A percentile compares a stretch with the other conserved stretches of the same genome.
Conservation (phyloP, 805 yeast species). For the Blastobotrys muscicola region DNA sequence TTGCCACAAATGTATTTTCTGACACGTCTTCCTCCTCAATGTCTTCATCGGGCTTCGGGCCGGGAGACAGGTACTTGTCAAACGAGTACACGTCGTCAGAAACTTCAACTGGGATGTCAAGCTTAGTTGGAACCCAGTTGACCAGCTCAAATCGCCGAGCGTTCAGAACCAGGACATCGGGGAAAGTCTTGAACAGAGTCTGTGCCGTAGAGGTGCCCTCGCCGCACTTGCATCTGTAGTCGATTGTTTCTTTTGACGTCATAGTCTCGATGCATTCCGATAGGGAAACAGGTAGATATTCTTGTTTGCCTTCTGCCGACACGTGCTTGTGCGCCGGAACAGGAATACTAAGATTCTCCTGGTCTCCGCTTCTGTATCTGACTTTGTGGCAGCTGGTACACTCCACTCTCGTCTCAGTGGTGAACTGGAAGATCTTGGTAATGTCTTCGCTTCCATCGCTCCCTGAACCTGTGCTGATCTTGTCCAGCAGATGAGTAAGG, state of each 20-base stretch:
- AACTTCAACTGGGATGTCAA: conserved; percentile 58
- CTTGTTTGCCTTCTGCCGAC: conserved; percentile 32
- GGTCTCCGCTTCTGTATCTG: conserved; percentile 42
- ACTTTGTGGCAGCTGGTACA: conserved; percentile 53
- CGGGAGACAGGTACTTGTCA: conserved; percentile 32
- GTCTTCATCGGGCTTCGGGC: conserved; percentile 34
- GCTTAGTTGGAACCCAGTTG: conserved; percentile 84
- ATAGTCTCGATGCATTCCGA: conserved; percentile 38
- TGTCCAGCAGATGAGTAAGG: conserved; percentile 54
- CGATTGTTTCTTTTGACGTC: conserved; percentile 45
- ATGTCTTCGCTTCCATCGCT: conserved; percentile 29
- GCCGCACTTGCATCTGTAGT: conserved; percentile 52
- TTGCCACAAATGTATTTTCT: conserved; percentile 37
- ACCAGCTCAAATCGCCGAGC: conserved; percentile 74
- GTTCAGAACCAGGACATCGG: conserved; percentile 59
- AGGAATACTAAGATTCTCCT: conserved; percentile 58
- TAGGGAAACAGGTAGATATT: conserved; percentile 43
- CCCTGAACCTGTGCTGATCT: conserved; percentile 28
- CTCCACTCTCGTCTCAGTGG: conserved; percentile 52
- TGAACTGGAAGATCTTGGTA: conserved; percentile 52
- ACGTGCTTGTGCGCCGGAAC: conserved; percentile 30
- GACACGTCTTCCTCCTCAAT: conserved; percentile 13
- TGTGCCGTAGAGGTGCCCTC: conserved; percentile 31
- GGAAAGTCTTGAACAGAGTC: conserved; percentile 50
- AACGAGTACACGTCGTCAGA: conserved; percentile 40